A percentile compares a stretch with the other conserved stretches of the same genome.
These are phyloP conservation scores for Gaertneriomyces sp. DNA, from an alignment of 192 early-diverging fungal genomes.

Conservation along the genomic window DNA sequence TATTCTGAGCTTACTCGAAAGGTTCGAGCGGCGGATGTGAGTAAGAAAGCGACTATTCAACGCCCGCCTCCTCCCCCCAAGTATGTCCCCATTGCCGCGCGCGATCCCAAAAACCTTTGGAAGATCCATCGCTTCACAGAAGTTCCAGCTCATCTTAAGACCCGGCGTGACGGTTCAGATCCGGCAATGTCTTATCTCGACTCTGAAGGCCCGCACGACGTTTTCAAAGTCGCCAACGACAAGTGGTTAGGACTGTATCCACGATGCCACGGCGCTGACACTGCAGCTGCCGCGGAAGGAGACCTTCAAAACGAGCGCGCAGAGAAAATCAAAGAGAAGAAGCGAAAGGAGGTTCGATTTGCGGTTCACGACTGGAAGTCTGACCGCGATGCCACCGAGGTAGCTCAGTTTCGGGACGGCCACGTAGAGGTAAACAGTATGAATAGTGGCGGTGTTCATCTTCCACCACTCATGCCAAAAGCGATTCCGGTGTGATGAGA, in stretches of 20 bases:
- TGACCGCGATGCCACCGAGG: no score
- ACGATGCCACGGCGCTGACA: constrained; percentile 7
- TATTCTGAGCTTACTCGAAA: not conserved
- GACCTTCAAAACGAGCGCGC: not conserved
- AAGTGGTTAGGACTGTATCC: constrained; percentile 30
- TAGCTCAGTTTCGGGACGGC: no score
- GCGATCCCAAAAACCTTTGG: constrained; percentile 45
- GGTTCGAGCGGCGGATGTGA: not conserved
- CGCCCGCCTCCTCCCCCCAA: not conserved
- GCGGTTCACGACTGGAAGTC: constrained; percentile 1
- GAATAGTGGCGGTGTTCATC: no score
- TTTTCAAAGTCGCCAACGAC: constrained; percentile 23
- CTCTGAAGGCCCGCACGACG: not conserved
- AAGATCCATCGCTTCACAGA: constrained; percentile 51
- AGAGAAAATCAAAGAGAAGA: not conserved
- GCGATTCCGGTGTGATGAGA: no score
- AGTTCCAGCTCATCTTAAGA: constrained; percentile 35
- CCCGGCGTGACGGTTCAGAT: constrained; percentile 15
- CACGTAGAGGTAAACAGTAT: no score
- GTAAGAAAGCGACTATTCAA: constrained; percentile 1
- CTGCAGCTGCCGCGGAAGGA: not conserved
- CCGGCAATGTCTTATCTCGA: constrained; percentile 19
- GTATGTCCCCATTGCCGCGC: constrained; percentile 15
- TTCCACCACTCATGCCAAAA: no score
- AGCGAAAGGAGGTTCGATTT: constrained; percentile 4